Conservation (phyloP, 1,284 basidiomycete species). For the Cutaneotrichosporon sp. region DNA sequence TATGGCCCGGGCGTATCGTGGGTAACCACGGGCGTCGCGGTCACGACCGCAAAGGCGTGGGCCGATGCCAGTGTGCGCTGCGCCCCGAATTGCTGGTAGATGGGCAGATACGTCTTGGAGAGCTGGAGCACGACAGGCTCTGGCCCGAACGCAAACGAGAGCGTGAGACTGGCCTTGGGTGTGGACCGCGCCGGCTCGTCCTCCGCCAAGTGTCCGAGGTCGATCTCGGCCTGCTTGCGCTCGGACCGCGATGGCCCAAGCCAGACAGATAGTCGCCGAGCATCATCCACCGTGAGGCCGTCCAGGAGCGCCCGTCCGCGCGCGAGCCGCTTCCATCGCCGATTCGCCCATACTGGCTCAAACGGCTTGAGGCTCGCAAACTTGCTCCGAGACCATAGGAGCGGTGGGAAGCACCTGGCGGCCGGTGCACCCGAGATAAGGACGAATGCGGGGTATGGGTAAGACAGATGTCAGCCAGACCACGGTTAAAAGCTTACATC, state of each 20-base stretch:
- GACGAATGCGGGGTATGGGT: slow-evolving; percentile 47
- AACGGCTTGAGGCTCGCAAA: slow-evolving; percentile 19
- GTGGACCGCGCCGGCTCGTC: neutral
- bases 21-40: slow-evolving; percentile 29
- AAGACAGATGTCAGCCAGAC: slow-evolving; percentile 26
- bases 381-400: slow-evolving; percentile 1
- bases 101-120: slow-evolving; percentile 37
- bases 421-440: slow-evolving; percentile 21
- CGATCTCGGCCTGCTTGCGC: neutral
- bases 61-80: slow-evolving; percentile 21
- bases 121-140: slow-evolving; percentile 33
- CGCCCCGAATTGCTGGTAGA: slow-evolving; percentile 17
- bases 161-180: slow-evolving; percentile 13
- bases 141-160: slow-evolving; percentile 32
- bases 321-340: slow-evolving; percentile 34
- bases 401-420: neutral
- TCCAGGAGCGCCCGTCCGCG: slow-evolving; percentile 31
- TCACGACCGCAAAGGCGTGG: slow-evolving; percentile 39
- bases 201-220: slow-evolving; percentile 25
- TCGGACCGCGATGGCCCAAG: slow-evolving; percentile 15
- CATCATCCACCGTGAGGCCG: slow-evolving; percentile 35
- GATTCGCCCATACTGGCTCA: slow-evolving; percentile 38
- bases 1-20: neutral
- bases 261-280: slow-evolving; percentile 41
- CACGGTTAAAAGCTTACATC: slow-evolving; percentile 22